phyloP scores from a whole-genome alignment of 345 rosid genomes.

The Garcia nutans region DNA sequence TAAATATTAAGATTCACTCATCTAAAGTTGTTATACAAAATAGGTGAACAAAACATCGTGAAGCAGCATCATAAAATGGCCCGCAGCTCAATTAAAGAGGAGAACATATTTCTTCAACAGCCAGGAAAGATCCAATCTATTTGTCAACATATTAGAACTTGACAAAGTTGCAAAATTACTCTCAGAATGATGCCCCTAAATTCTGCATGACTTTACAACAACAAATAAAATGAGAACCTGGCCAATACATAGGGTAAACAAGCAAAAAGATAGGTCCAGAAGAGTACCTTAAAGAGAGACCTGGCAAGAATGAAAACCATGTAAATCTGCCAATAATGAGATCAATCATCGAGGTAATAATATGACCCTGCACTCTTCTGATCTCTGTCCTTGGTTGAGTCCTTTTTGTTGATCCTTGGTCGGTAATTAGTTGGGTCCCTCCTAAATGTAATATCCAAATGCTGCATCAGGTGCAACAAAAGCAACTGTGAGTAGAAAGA shows the following conservation, averaged over 20 bases:
- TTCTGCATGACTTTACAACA: slow-evolving; percentile 1
- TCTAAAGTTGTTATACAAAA: slow-evolving; percentile 7
- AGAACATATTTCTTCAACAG: neutral
- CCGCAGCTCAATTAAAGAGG: slow-evolving; percentile 4
- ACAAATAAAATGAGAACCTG: neutral
- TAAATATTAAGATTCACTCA: neutral
- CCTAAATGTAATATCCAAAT: slow-evolving; percentile 87
- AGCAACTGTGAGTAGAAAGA: slow-evolving; percentile 1
- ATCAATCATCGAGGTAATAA: slow-evolving; percentile 80
- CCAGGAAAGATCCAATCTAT: neutral
- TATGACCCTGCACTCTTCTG: slow-evolving; percentile 95
- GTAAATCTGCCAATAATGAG: neutral
- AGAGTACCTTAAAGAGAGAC: neutral
- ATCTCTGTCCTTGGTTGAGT: slow-evolving; percentile 93
- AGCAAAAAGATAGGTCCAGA: too few species aligned
- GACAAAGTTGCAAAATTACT: neutral
- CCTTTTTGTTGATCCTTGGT: slow-evolving; percentile 93
- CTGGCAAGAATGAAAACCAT: neutral
- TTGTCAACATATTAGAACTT: neutral
- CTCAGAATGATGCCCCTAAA: neutral
- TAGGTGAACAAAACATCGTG: neutral
- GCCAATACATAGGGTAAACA: neutral
- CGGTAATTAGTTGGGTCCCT: slow-evolving; percentile 92
- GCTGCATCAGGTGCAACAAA: slow-evolving; percentile 45
- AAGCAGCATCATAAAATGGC: neutral